Evolutionary conservation across 1,284 basidiomycete species (phyloP), one percentile per base, ranked within the genome.

Genomic region (Gomphus bonarii): DNA sequence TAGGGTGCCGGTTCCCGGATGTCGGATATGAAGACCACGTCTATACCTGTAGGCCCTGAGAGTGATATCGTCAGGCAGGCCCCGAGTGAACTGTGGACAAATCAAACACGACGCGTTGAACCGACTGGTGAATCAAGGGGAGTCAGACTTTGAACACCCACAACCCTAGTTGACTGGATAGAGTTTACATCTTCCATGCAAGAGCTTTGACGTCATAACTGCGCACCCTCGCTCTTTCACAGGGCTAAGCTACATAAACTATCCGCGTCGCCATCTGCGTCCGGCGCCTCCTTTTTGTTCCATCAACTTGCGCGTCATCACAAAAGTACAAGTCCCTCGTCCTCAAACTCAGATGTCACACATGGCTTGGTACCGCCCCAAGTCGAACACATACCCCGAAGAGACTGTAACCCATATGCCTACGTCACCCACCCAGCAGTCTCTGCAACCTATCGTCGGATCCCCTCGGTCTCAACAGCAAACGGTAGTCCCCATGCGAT

Each of bases 401-500:
- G 40, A 50, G 49, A 35, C 3, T 35, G 30, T 14, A 31, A 50
- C 3, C 31, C 16, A 50, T 20, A 12, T 36, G 18, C 12, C 47
- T 48, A 18, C 18, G 1, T 33, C 49, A 10, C 30, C 49, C 8
- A 11, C 49, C 9, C 14, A 50, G 38, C 16, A 25, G 25, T 4
- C 56, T 20, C 30, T 47, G 12, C 42, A 50, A 6, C 38, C 40
- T n/a, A 46, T 50, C 16, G 36, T 53, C 11, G 36, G 46, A 50
- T 58, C 56, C 5, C 48, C 56, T 33, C 56, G 56, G 25, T 44
- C 50, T n/a, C 50, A 58, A 22, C 50, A 52, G 30, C 36, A 44
- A 33, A 58, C 56, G 10, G 40, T 52, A 28, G 38, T 58, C n/a
- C 49, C 49, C 8, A 58, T 58, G 56, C 35, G 56, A 18, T 58